phyloP scores from a whole-genome alignment of 2,329 filamentous ascomycete genomes.

The Cyclaneusma minus region DNA sequence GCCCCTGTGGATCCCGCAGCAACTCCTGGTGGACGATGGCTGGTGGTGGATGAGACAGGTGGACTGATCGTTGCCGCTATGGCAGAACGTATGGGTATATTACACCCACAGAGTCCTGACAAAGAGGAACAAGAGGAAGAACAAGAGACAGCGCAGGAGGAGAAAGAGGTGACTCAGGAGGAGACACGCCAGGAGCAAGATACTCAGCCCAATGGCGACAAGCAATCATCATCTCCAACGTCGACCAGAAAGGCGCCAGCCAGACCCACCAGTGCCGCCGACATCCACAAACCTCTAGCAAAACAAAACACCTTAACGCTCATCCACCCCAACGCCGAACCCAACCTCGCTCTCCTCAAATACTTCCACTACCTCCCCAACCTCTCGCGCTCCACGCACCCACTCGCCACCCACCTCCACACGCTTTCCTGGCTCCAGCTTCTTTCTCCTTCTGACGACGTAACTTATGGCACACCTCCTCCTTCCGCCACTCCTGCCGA shows the following conservation, averaged over 20 bases:
- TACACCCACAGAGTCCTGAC: conserved; percentile 33
- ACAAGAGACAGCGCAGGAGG: conserved; percentile 1
- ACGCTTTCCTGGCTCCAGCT: conserved; percentile 87
- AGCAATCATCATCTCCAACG: conserved; percentile 10
- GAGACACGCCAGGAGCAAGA: conserved; percentile 2
- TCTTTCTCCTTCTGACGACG: conserved; percentile 59
- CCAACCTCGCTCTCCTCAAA: conserved; percentile 73
- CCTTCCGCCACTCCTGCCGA: conserved; percentile 39
- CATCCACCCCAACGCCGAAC: conserved; percentile 68
- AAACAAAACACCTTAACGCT: conserved; percentile 64
- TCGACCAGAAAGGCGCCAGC: conserved; percentile 18
- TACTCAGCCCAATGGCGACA: conserved; percentile 1
- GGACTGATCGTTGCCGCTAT: conserved; percentile 54
- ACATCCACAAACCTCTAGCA: conserved; percentile 50
- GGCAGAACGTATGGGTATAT: conserved; percentile 54
- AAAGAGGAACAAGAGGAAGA: too few relatives aligned
- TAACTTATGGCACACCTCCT: conserved; percentile 54
- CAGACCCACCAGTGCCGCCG: conserved; percentile 25
- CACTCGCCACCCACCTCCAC: conserved; percentile 67
- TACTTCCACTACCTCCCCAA: conserved; percentile 76
- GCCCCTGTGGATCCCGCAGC: conserved; percentile 5
- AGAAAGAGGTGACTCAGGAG: conserved; percentile 3
- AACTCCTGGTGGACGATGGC: conserved; percentile 39
- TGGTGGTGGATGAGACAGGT: conserved; percentile 56
- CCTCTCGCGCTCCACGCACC: conserved; percentile 51